Base-by-base conservation (phyloP, 345 rosid genomes). In the Pistacia atlantica region DNA sequence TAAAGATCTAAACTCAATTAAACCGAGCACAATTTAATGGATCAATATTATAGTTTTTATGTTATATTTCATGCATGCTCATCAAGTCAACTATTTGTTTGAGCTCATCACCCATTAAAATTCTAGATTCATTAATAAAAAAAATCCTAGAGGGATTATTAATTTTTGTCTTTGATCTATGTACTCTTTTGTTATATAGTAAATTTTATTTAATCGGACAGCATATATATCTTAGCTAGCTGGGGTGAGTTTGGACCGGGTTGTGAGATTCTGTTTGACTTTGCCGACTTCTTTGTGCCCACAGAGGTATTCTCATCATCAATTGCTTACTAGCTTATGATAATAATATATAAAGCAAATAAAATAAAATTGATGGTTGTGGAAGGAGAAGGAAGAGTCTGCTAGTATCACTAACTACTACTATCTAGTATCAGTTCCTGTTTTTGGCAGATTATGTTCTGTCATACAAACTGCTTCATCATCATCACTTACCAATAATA, bases 381-480 rank as follows among this genome's bases (percentile, higher is more conserved):
- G 33, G 25, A 35, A 37, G 58, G 56, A 14, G 20, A 74, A 10
- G 33, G 38, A 67, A 35, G 48, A 74, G 69, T 17, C 46, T 33
- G 75, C 72, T 72, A 48, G 78, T 71, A 71, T 78, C 74, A 61
- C 73, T 66, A 55, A 74, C 81, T 67, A 65, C 67, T 75, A 67
- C 67, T 42, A 42, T 42, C 46, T 56, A 61, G 72, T 69, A 33
- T 72, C 67, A 54, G 80, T 45, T 71, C 75, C 42, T 51, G 49
- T 73, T 63, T 37, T 73, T 62, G 28, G 48, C 61, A 62, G 68
- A 11, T 62, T 49, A 62, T 73, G 57, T 33, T 69, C 45, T 31
- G 60, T 52, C 80, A 68, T 69, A 76, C 20, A 62, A 81, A 75
- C 58, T 65, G 64, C 75, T 68, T 65, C 63, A 38, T 67, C 58